Conservation (phyloP, 2,329 filamentous ascomycete species). For the Talaromyces marneffei region DNA sequence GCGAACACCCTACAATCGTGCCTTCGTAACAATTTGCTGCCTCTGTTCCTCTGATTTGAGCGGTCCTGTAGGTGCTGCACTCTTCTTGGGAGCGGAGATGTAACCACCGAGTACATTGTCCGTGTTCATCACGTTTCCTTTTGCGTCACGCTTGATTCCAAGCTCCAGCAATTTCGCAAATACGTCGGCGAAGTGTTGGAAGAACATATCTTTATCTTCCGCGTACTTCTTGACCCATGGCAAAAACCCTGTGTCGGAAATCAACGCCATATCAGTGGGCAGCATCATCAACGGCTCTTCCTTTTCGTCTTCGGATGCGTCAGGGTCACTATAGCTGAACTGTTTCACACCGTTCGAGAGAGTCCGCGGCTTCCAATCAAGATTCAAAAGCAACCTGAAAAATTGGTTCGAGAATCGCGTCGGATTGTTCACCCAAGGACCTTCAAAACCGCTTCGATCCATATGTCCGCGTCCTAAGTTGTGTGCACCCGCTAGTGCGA, state of each 20-base stretch:
- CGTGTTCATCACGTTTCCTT: slow-evolving; percentile 49
- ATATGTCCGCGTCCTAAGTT: slow-evolving; percentile 52
- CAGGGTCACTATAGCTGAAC: slow-evolving; percentile 56
- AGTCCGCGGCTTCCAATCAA: slow-evolving; percentile 52
- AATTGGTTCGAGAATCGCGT: slow-evolving; percentile 55
- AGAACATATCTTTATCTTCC: slow-evolving; percentile 57
- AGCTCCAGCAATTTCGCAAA: slow-evolving; percentile 59
- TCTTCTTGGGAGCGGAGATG: slow-evolving; percentile 42
- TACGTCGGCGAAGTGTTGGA: slow-evolving; percentile 53
- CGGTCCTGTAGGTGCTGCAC: slow-evolving; percentile 3
- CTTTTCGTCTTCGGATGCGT: slow-evolving; percentile 35
- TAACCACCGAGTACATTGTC: slow-evolving; percentile 56
- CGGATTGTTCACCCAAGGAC: slow-evolving; percentile 56
- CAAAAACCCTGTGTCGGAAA: slow-evolving; percentile 49
- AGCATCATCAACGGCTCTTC: slow-evolving; percentile 61
- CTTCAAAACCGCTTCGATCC: slow-evolving; percentile 53
- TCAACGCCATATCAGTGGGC: slow-evolving; percentile 57
- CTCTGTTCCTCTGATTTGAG: slow-evolving; percentile 10
- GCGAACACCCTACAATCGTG: not conserved
- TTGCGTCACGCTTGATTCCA: slow-evolving; percentile 52
- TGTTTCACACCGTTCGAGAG: slow-evolving; percentile 50
- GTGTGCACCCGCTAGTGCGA: slow-evolving; percentile 52
- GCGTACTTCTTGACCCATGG: slow-evolving; percentile 56
- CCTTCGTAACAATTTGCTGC: slow-evolving; percentile 1
- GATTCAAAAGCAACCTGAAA: slow-evolving; percentile 47